Base-by-base conservation (phyloP, 2,329 filamentous ascomycete genomes). In the Clonostachys rosea region DNA sequence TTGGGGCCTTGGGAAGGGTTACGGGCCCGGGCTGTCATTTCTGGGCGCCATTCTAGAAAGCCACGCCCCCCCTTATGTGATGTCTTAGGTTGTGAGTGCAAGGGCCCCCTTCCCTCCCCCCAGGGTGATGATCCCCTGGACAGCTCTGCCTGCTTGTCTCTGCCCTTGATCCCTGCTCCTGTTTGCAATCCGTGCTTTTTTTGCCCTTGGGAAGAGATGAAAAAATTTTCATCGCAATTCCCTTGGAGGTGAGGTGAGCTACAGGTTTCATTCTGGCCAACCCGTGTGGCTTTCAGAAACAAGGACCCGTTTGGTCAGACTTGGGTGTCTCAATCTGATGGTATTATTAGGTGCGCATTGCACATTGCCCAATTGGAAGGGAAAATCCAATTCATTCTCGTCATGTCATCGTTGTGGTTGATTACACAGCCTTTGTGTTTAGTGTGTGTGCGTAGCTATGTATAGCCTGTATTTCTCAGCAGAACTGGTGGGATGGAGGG, bases 21-120 rank as follows among this genome's bases (percentile, higher is more conserved):
- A 30, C 24, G 24, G 24, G 8, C 24, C 24, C 24, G 24, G 24
- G 24, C 24, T 30, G 24, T 30, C 24, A 30, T 30, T 30, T 30
- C 24, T 30, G 24, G 24, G 24, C 24, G 24, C 24, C 24, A 30
- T 50, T 52, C 50, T 49, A 49, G 52, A 51, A 54, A 45, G 35
- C 46, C 45, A 49, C 45, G 36, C 47, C 40, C 44, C 44, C 24
- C 24, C 24, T 30, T 30, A 30, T 42, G 12, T 36, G 42, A 42
- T 39, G 46, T 46, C 46, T 45, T 52, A 49, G 49, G 17, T 18
- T n/a, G 17, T 1, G 11, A 5, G 36, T 39, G 17, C 36, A 39
- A n/a, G 36, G 36, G 36, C 36, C 36, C 36, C 36, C 36, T 39
- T 39, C 47, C 46, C 49, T 39, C 44, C 44, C 35, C 37, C 43